phyloP scores from a whole-genome alignment of 495 filamentous ascomycete genomes.

The Daldinia caldariorum region DNA sequence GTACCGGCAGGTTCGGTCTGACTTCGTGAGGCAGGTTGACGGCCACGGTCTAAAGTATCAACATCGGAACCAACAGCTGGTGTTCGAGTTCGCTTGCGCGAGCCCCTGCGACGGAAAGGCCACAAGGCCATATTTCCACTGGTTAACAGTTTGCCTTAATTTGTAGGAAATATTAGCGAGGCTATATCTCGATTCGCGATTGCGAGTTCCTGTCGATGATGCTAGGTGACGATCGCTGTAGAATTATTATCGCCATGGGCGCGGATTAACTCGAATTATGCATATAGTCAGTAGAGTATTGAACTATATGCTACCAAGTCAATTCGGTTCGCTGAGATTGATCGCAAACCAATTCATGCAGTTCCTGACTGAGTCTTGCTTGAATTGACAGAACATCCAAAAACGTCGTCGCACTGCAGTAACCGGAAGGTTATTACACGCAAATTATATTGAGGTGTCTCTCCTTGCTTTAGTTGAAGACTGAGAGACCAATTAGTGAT shows the following conservation, averaged over 20 bases:
- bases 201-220: slow-evolving; percentile 39
- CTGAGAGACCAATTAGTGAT: slow-evolving; percentile 28
- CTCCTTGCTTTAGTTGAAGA: slow-evolving; percentile 5
- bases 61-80: slow-evolving; percentile 51
- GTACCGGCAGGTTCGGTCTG: slow-evolving; percentile 51
- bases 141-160: slow-evolving; percentile 31
- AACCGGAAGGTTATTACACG: slow-evolving; percentile 25
- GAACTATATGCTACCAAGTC: slow-evolving; percentile 8
- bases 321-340: slow-evolving; percentile 27
- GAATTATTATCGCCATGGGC: slow-evolving; percentile 49
- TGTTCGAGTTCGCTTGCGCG: slow-evolving; percentile 55
- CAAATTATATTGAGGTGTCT: slow-evolving; percentile 21
- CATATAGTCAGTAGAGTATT: slow-evolving; percentile 31
- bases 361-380: slow-evolving; percentile 13
- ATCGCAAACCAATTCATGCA: slow-evolving; percentile 28
- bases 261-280: slow-evolving; percentile 42
- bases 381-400: slow-evolving; percentile 28
- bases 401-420: slow-evolving; percentile 37
- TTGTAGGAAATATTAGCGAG: slow-evolving; percentile 31
- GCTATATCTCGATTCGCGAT: slow-evolving; percentile 38
- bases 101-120: slow-evolving; percentile 78
- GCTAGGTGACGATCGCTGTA: slow-evolving; percentile 39
- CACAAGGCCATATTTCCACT: slow-evolving; percentile 73
- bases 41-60: slow-evolving; percentile 38
- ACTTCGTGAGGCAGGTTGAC: slow-evolving; percentile 48